Conservation (phyloP, 2,329 filamentous ascomycete species). For the Penicillium sp. region DNA sequence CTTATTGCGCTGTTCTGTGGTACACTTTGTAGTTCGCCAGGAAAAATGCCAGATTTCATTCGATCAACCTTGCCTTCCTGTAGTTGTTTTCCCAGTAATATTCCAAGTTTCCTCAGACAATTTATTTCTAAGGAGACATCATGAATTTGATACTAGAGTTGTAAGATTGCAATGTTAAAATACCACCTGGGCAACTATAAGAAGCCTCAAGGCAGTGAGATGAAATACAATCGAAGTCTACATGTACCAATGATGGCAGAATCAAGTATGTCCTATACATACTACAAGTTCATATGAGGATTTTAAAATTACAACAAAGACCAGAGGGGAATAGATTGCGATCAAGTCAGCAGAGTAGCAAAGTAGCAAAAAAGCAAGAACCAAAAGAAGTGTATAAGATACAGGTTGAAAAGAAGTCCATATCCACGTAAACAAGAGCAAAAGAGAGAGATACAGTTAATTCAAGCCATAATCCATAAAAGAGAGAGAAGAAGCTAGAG, state of each 20-base stretch:
- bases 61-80: background rate
- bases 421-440: slow-evolving; percentile 12
- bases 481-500: background rate
- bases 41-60: slow-evolving; percentile 18
- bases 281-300: background rate
- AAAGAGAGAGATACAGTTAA: slow-evolving; percentile 7
- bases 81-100: background rate
- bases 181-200: too few relatives aligned
- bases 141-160: background rate
- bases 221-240: background rate
- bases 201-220: too few relatives aligned
- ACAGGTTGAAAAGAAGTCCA: background rate
- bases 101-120: background rate
- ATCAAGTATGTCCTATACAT: background rate
- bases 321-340: slow-evolving; percentile 10
- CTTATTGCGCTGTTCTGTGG: slow-evolving; percentile 12
- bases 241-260: background rate
- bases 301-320: background rate
- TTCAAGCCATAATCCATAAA: slow-evolving; percentile 6
- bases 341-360: slow-evolving; percentile 1
- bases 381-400: background rate
- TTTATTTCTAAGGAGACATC: too few relatives aligned
- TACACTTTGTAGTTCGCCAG: slow-evolving; percentile 18
- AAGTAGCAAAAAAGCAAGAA: background rate
- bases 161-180: slow-evolving; percentile 11